These are phyloP conservation scores for Suillus placidus DNA, from an alignment of 768 basidiomycete genomes.

Conservation along the genomic window DNA sequence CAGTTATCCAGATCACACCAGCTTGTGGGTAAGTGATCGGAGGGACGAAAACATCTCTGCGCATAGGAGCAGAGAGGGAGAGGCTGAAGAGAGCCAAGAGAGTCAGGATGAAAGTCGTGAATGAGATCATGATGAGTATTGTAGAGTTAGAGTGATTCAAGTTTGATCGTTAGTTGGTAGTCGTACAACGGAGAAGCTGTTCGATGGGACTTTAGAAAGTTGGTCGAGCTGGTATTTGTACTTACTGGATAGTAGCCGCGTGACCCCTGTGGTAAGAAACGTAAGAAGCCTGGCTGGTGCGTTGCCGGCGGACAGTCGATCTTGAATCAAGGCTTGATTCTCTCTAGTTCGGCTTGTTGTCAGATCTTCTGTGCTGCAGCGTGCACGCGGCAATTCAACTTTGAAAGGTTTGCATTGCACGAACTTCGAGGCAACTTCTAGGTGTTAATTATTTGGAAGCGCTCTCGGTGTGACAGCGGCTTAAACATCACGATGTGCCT, in stretches of 20 bases:
- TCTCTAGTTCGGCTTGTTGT: not conserved
- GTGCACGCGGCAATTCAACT: not conserved
- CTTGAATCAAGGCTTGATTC: not conserved
- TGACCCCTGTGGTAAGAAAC: conserved; percentile 2
- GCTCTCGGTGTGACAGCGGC: not conserved
- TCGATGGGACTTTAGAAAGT: conserved; percentile 1
- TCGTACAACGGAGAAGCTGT: conserved; percentile 16
- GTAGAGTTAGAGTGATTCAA: conserved; percentile 7
- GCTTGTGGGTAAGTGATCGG: conserved; percentile 24
- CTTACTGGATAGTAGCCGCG: not conserved
- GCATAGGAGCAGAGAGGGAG: conserved; percentile 14
- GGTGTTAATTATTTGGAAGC: conserved; percentile 6
- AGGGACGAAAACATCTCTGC: conserved; percentile 32
- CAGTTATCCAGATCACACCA: conserved; percentile 27
- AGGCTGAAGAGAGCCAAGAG: conserved; percentile 20
- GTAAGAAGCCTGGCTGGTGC: conserved; percentile 2
- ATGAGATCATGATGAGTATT: conserved; percentile 15
- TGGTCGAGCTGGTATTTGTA: conserved; percentile 16
- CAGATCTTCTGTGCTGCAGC: conserved; percentile 4
- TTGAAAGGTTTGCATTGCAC: not conserved
- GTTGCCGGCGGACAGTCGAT: not conserved
- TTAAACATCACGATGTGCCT: not conserved
- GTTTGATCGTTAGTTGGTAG: conserved; percentile 14
- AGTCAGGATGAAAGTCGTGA: conserved; percentile 20
- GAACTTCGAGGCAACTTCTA: not conserved